These are phyloP conservation scores for Austroboletus eburneus DNA, from an alignment of 768 basidiomycete genomes.

Conservation along the genomic window DNA sequence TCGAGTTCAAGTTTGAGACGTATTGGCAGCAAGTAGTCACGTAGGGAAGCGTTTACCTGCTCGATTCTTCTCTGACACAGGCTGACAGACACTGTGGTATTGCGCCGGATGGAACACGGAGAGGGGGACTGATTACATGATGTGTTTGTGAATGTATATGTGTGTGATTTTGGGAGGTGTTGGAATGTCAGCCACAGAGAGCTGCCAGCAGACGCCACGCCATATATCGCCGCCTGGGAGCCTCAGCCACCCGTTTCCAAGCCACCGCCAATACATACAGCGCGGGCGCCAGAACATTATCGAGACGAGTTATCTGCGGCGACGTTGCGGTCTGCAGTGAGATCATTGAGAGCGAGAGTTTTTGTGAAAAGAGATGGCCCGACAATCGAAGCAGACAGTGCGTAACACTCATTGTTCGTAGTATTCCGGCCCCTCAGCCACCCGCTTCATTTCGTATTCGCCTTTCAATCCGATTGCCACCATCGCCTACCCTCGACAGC, in stretches of 20 bases:
- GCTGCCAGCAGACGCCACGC: conserved; percentile 21
- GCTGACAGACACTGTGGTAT: conserved; percentile 51
- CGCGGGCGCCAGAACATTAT: conserved; percentile 2
- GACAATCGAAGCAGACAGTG: conserved; percentile 34
- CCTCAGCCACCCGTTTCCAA: conserved; percentile 24
- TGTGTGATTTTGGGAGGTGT: conserved; percentile 5
- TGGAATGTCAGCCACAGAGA: conserved; percentile 12
- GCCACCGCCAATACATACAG: conserved; percentile 14
- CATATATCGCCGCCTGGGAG: conserved; percentile 24
- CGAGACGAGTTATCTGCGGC: neutral
- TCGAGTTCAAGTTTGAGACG: conserved; percentile 63
- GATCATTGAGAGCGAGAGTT: conserved; percentile 15
- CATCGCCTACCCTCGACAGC: conserved; percentile 6
- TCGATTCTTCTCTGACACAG: neutral
- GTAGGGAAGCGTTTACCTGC: conserved; percentile 45
- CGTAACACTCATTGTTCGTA: conserved; percentile 18
- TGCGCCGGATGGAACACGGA: conserved; percentile 50
- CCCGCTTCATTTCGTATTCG: conserved; percentile 7
- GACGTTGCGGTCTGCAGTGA: conserved; percentile 4
- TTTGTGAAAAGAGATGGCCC: conserved; percentile 22
- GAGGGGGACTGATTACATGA: conserved; percentile 19
- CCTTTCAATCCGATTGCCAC: conserved; percentile 5
- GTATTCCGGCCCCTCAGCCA: conserved; percentile 17
- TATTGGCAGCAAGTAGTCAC: conserved; percentile 79
- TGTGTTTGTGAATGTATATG: conserved; percentile 21